phyloP scores from a whole-genome alignment of 2,329 filamentous ascomycete genomes.

The Raffaelea arxii region DNA sequence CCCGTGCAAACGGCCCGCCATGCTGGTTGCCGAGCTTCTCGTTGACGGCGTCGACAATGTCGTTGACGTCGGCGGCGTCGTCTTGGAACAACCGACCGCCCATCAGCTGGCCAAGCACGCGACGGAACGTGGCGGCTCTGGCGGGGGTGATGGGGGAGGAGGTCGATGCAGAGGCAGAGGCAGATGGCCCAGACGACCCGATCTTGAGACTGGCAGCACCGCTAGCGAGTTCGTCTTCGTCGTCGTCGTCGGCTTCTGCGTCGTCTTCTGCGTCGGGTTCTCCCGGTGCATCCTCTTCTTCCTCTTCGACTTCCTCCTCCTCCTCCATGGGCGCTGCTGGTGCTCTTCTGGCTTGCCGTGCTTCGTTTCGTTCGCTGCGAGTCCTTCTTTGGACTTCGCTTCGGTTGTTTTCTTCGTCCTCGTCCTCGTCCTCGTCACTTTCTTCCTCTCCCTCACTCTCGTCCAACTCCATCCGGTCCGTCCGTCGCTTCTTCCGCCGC shows the following conservation, averaged over 20 bases:
- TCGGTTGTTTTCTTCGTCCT: constrained; percentile 14
- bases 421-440: constrained; percentile 49
- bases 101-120: constrained; percentile 72
- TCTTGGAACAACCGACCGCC: constrained; percentile 70
- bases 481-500: constrained; percentile 70
- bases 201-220: constrained; percentile 32
- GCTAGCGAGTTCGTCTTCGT: constrained; percentile 34
- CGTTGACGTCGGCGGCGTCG: constrained; percentile 68
- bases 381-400: too few species aligned
- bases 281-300: constrained; percentile 28
- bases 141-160: constrained; percentile 42
- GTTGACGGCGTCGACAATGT: constrained; percentile 74
- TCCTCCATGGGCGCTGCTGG: constrained; percentile 29
- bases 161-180: background rate
- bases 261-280: constrained; percentile 29
- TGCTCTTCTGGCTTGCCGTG: constrained; percentile 31
- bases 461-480: too few species aligned
- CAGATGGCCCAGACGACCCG: too few species aligned
- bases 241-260: constrained; percentile 35
- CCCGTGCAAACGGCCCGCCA: constrained; percentile 54
- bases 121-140: constrained; percentile 67
- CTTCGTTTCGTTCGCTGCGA: constrained; percentile 11
- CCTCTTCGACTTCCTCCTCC: constrained; percentile 36
- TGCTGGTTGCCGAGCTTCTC: constrained; percentile 44
- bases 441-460: constrained; percentile 50